Base-by-base conservation (phyloP, 164 flowering plant species). In the Umbellularia californica region DNA sequence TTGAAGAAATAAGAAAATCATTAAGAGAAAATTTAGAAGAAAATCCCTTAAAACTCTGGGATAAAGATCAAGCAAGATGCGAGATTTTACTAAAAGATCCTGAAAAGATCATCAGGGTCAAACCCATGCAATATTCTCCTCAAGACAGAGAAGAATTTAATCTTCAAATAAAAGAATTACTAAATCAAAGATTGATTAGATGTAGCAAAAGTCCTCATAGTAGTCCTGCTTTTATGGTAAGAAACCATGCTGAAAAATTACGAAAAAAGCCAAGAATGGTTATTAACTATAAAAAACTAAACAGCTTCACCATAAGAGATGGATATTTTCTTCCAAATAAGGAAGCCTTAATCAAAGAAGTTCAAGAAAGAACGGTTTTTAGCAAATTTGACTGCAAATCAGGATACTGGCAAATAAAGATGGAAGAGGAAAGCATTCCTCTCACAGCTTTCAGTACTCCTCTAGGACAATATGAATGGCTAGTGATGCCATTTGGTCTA, bases 261-360 rank as follows among this genome's bases (percentile, higher is more conserved):
- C 47, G 75, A 24, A 58, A 58, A n/a, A 65, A 73, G 50, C 17
- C 69, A 0, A 73, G 60, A 47, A 73, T 65, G 69, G 75, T 64
- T 0, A 73, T 73, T 3, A 24, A 73, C 0, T 73, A 41, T 14
- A 73, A 25, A 47, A 24, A 23, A 0, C 17, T 73, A 35, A 65
- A 73, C 24, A 20, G 13, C 12, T 20, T 64, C 3, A 41, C 58
- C 2, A 4, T 62, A 0, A 19, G 5, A 12, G 28, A 64, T 23
- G 14, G 3, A 0, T 65, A 73, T 22, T 14, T 4, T 1, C 24
- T 73, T 5, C 75, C 60, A n/a, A 23, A 41, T 1, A 73, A 64
- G 15, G 58, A 63, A 19, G 0, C 15, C 0, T 23, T 27, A 0
- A 10, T 72, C 0, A 58, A 60, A 1, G 11, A 14, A 20, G 60